These are phyloP conservation scores for Tetracentron sinense DNA, from an alignment of 164 flowering plant genomes.

Conservation along the genomic window DNA sequence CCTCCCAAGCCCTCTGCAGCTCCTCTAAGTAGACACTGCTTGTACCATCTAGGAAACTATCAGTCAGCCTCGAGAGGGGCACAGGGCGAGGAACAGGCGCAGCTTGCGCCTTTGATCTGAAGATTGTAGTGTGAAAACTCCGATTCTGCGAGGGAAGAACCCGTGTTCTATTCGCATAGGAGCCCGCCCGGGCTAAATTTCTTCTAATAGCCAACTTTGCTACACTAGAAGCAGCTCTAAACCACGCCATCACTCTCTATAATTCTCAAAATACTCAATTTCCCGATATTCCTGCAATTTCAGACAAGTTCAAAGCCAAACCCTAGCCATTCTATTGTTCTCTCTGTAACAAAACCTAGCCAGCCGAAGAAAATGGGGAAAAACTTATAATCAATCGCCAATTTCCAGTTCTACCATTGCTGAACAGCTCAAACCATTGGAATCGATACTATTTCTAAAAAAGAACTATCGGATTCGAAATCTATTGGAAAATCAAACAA, in stretches of 20 bases:
- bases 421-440: too few species aligned
- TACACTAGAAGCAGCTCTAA: constrained; percentile 60
- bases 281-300: constrained; percentile 1
- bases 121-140: constrained; percentile 49
- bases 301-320: constrained; percentile 10
- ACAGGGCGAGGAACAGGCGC: constrained; percentile 86
- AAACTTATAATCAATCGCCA: too few species aligned
- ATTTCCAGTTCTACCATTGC: too few species aligned
- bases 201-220: constrained; percentile 70
- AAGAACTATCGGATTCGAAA: too few species aligned
- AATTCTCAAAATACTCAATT: background rate
- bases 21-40: constrained; percentile 95
- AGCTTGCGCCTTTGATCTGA: constrained; percentile 46
- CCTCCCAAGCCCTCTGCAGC: constrained; percentile 96
- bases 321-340: background rate
- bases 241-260: constrained; percentile 60
- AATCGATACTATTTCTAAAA: too few species aligned
- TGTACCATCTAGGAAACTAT: constrained; percentile 91
- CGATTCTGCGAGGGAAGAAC: constrained; percentile 36
- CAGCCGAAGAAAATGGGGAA: too few species aligned
- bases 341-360: too few species aligned
- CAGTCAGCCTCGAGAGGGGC: constrained; percentile 81
- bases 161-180: constrained; percentile 37
- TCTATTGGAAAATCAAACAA: too few species aligned
- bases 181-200: constrained; percentile 40